Evolutionary conservation across 768 basidiomycete genomes (phyloP).

Genomic region (Auriscalpium vulgare): DNA sequence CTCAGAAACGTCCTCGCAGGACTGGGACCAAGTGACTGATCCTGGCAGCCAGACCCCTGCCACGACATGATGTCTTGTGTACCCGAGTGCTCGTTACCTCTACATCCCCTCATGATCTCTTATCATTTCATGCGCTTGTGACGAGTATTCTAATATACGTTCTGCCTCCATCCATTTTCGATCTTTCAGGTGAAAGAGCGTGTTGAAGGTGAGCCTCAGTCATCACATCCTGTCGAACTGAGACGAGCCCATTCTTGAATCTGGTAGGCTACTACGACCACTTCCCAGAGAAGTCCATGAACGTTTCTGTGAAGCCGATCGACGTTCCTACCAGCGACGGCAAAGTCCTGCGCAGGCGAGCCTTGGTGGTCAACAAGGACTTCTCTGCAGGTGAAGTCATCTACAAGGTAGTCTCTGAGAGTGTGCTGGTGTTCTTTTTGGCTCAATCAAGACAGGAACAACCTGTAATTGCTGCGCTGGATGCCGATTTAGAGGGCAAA

Average conservation of each 20-base stretch:
- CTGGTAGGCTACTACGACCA: conserved; percentile 61
- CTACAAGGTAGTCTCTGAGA: conserved; percentile 47
- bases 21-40: conserved; percentile 85
- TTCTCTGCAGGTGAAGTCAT: conserved; percentile 66
- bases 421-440: background rate
- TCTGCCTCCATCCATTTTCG: conserved; percentile 24
- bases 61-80: conserved; percentile 20
- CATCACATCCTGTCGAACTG: conserved; percentile 1
- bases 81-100: no score
- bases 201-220: conserved; percentile 63
- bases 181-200: conserved; percentile 48
- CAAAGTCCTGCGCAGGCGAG: conserved; percentile 33
- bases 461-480: conserved; percentile 64
- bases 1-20: conserved; percentile 83
- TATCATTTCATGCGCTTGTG: conserved; percentile 19
- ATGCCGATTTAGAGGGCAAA: conserved; percentile 58
- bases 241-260: conserved; percentile 13
- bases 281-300: conserved; percentile 69
- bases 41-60: conserved; percentile 50
- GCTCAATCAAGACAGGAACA: conserved; percentile 45
- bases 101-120: conserved; percentile 6
- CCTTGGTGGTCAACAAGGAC: conserved; percentile 56
- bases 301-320: conserved; percentile 50
- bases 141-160: conserved; percentile 50
- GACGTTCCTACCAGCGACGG: conserved; percentile 19